Evolutionary conservation across 2,329 filamentous ascomycete species (phyloP).

Genomic region (Clonostachys byssicola): DNA sequence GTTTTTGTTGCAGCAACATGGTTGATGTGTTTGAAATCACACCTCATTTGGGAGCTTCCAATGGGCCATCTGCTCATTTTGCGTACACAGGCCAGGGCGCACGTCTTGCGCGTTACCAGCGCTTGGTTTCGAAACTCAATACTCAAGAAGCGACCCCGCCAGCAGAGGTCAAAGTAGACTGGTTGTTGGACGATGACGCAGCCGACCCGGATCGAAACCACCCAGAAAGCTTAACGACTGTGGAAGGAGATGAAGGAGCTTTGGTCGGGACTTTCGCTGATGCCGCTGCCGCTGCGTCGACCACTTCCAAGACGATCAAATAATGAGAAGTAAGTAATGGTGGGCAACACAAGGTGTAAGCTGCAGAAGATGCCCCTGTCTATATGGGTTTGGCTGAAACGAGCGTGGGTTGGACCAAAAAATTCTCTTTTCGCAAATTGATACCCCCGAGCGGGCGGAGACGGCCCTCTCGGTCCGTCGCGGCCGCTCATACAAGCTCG

Average conservation of each 20-base stretch:
- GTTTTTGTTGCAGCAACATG: conserved; percentile 47
- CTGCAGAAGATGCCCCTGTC: no score
- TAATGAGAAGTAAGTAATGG: no score
- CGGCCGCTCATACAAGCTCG: no score
- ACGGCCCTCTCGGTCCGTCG: no score
- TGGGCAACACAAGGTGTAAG: no score
- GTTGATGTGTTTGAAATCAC: conserved; percentile 65
- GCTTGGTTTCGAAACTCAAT: conserved; percentile 56
- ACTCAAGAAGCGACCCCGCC: conserved; percentile 32
- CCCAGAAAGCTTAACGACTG: conserved; percentile 21
- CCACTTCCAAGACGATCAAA: no score
- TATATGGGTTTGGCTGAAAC: no score
- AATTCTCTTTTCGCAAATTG: no score
- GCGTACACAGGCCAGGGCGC: conserved; percentile 50
- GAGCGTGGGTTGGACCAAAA: no score
- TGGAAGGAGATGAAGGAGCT: conserved; percentile 28
- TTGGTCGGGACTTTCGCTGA: conserved; percentile 59
- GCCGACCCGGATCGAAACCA: conserved; percentile 36
- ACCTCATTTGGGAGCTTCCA: conserved; percentile 37
- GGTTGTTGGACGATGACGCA: conserved; percentile 47
- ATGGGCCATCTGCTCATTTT: conserved; percentile 32
- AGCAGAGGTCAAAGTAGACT: conserved; percentile 47
- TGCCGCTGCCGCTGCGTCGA: conserved; percentile 38
- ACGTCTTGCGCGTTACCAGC: conserved; percentile 54
- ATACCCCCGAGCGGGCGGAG: no score